Evolutionary conservation across 2,329 filamentous ascomycete genomes (phyloP).

Genomic region (Aspergillus flavus): DNA sequence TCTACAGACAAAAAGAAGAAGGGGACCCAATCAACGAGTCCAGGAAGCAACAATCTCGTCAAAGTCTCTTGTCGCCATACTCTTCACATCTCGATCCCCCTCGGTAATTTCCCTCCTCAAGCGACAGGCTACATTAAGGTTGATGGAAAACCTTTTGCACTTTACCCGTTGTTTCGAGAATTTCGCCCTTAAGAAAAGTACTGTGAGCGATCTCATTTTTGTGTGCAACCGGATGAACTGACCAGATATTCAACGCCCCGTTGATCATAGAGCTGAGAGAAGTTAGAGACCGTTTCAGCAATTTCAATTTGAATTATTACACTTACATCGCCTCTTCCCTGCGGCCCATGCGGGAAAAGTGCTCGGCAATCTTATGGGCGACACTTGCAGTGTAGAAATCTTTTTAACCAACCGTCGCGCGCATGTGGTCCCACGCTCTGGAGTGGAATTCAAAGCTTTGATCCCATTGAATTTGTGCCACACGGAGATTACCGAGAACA

Average conservation of each 20-base stretch:
- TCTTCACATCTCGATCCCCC: constrained; percentile 21
- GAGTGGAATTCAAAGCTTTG: no score
- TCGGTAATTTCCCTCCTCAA: constrained; percentile 25
- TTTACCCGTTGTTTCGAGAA: constrained; percentile 19
- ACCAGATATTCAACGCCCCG: constrained; percentile 20
- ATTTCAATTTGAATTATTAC: neutral
- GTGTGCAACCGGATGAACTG: constrained; percentile 7
- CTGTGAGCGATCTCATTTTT: constrained; percentile 27
- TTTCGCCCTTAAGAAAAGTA: constrained; percentile 24
- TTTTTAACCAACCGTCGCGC: neutral
- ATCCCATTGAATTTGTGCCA: no score
- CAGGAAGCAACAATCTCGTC: constrained; percentile 23
- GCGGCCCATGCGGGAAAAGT: constrained; percentile 19
- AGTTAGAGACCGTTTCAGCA: neutral
- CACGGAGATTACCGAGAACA: no score
- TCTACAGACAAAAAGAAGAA: neutral
- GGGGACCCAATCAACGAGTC: neutral
- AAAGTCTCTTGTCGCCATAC: constrained; percentile 21
- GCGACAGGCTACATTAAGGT: constrained; percentile 18
- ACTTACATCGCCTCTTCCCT: constrained; percentile 7
- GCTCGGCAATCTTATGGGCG: constrained; percentile 28
- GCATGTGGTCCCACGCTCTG: no score
- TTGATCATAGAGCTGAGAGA: constrained; percentile 22
- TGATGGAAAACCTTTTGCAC: constrained; percentile 21
- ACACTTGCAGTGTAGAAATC: constrained; percentile 27